Evolutionary conservation across 2,329 filamentous ascomycete species (phyloP).

Genomic region (Cadophora luteo-olivacea): DNA sequence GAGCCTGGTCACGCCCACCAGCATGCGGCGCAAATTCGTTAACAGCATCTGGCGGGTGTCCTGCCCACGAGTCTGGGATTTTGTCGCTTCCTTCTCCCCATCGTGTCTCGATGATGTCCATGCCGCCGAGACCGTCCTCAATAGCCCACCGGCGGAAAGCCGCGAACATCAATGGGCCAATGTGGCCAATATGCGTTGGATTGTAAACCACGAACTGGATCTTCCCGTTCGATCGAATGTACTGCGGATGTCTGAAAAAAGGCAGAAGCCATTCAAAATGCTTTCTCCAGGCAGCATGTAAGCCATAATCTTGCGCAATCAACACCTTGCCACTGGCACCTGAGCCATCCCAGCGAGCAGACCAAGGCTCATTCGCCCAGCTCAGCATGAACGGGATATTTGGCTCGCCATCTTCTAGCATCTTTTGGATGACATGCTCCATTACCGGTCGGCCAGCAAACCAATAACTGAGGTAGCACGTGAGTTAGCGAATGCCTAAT

Average conservation of each 20-base stretch:
- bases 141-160: constrained; percentile 24
- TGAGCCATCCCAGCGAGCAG: constrained; percentile 25
- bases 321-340: constrained; percentile 10
- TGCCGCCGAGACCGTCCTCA: constrained; percentile 25
- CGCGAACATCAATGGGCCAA: constrained; percentile 24
- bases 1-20: constrained; percentile 20
- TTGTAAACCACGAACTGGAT: constrained; percentile 27
- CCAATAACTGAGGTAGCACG: constrained; percentile 17
- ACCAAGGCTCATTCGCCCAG: constrained; percentile 31
- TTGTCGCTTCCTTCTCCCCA: constrained; percentile 20
- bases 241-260: constrained; percentile 25
- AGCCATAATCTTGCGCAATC: constrained; percentile 25
- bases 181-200: constrained; percentile 20
- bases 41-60: constrained; percentile 23
- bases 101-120: constrained; percentile 27
- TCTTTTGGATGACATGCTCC: constrained; percentile 26
- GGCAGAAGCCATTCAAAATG: constrained; percentile 28
- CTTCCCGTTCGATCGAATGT: constrained; percentile 25
- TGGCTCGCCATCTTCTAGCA: constrained; percentile 29
- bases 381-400: constrained; percentile 28
- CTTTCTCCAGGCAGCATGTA: constrained; percentile 23
- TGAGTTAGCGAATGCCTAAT: background rate
- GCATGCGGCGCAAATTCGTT: constrained; percentile 28
- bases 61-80: constrained; percentile 17
- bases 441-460: constrained; percentile 26